phyloP scores from a whole-genome alignment of 768 basidiomycete species.

The Grammothele lineata region DNA sequence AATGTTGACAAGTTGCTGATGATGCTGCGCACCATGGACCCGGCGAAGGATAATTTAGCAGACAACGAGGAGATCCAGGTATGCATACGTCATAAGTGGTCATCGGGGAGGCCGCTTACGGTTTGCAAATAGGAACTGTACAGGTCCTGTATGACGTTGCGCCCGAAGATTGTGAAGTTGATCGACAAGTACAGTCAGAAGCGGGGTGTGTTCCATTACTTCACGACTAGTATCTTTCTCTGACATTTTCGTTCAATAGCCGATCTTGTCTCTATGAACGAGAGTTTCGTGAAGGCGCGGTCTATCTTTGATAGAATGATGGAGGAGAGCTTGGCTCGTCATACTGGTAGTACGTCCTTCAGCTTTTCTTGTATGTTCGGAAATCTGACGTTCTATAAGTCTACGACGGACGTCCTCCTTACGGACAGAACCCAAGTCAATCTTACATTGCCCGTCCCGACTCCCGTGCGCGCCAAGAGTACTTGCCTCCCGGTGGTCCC shows the following conservation, averaged over 20 bases:
- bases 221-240: conserved; percentile 3
- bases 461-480: conserved; percentile 30
- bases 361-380: too few relatives aligned
- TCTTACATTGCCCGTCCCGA: conserved; percentile 28
- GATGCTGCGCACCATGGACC: conserved; percentile 71
- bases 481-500: conserved; percentile 24
- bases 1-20: conserved; percentile 78
- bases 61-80: conserved; percentile 92
- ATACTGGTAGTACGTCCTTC: conserved; percentile 50
- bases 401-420: conserved; percentile 45
- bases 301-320: conserved; percentile 92
- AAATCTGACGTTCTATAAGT: conserved; percentile 31
- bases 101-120: too few relatives aligned
- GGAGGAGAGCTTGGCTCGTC: conserved; percentile 80
- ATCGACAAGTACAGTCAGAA: conserved; percentile 98
- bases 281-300: conserved; percentile 85
- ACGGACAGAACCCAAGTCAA: conserved; percentile 17
- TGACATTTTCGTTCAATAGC: conserved; percentile 41
- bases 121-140: conserved; percentile 68
- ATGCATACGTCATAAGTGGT: background rate
- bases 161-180: conserved; percentile 93
- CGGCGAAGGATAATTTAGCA: conserved; percentile 76
- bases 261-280: conserved; percentile 92
- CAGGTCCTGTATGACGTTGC: conserved; percentile 79
- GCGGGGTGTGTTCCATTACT: conserved; percentile 44